Evolutionary conservation across 768 basidiomycete genomes (phyloP).

Genomic region (Mrakia frigida): DNA sequence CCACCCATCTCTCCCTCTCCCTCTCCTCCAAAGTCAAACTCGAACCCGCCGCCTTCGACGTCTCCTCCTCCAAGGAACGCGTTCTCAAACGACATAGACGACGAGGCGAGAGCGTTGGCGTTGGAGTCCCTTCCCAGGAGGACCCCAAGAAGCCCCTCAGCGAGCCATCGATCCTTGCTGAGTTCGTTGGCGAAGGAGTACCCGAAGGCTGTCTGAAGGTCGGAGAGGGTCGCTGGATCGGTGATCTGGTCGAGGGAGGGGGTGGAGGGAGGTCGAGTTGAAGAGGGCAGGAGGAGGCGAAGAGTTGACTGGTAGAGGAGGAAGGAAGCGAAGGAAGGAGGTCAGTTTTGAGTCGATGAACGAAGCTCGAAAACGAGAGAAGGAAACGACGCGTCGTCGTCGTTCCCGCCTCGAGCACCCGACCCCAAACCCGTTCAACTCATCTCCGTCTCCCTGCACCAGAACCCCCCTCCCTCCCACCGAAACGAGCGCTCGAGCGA

Average conservation of each 20-base stretch:
- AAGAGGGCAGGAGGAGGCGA: slow-evolving; percentile 6
- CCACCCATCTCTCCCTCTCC: background rate
- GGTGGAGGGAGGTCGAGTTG: background rate
- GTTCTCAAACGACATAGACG: background rate
- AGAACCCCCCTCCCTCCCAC: too few relatives aligned
- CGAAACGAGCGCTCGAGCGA: too few relatives aligned
- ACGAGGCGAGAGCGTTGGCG: background rate
- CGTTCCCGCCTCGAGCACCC: too few relatives aligned
- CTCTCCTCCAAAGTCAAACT: background rate
- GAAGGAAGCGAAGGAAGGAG: background rate
- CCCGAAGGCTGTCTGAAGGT: slow-evolving; percentile 12
- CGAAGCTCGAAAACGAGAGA: background rate
- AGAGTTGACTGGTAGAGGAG: background rate
- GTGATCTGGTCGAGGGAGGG: background rate
- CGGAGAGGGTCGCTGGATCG: background rate
- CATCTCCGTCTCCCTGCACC: too few relatives aligned
- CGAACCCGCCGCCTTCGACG: background rate
- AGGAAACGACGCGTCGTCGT: background rate
- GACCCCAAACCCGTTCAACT: too few relatives aligned
- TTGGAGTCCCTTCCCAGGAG: background rate
- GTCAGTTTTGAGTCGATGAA: background rate
- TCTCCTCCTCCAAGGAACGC: background rate
- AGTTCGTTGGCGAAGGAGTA: background rate
- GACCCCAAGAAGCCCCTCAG: slow-evolving; percentile 6
- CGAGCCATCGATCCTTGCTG: slow-evolving; percentile 15